Percentiles rank a stretch among this genome's conserved stretches.
phyloP scores from a whole-genome alignment of 179 eudicot species.

The Beta macrorhiza region DNA sequence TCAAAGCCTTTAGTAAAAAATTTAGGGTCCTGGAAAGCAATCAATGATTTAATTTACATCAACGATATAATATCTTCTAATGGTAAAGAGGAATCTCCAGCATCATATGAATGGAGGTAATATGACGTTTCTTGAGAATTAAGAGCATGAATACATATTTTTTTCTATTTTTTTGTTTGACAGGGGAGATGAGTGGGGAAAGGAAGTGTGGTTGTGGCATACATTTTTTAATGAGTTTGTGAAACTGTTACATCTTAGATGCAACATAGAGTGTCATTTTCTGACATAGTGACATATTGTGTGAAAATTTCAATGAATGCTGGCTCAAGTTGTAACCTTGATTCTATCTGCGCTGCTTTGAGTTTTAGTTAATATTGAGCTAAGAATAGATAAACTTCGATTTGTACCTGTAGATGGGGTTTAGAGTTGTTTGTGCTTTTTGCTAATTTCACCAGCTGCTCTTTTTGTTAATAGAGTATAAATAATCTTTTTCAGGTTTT shows the following conservation, averaged over 20 bases:
- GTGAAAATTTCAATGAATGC: neutral
- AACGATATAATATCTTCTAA: neutral
- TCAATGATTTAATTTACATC: neutral
- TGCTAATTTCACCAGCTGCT: conserved; percentile 2
- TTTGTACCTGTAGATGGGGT: neutral
- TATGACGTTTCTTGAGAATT: neutral
- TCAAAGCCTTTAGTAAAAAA: neutral
- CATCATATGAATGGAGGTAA: neutral
- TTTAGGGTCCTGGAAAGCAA: neutral
- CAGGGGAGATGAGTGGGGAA: neutral
- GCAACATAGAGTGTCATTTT: neutral
- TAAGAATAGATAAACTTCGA: neutral
- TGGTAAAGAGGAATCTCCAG: neutral
- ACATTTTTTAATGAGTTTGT: neutral
- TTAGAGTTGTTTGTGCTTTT: neutral
- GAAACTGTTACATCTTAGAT: neutral
- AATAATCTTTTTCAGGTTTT: conserved; percentile 57
- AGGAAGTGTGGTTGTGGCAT: neutral
- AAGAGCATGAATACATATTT: neutral
- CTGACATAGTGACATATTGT: neutral
- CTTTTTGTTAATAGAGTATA: neutral
- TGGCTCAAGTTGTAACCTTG: neutral
- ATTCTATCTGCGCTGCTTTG: neutral
- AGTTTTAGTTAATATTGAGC: neutral
- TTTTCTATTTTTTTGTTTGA: neutral